phyloP scores from a whole-genome alignment of 306 rosid species.

The Vigna radiata region DNA sequence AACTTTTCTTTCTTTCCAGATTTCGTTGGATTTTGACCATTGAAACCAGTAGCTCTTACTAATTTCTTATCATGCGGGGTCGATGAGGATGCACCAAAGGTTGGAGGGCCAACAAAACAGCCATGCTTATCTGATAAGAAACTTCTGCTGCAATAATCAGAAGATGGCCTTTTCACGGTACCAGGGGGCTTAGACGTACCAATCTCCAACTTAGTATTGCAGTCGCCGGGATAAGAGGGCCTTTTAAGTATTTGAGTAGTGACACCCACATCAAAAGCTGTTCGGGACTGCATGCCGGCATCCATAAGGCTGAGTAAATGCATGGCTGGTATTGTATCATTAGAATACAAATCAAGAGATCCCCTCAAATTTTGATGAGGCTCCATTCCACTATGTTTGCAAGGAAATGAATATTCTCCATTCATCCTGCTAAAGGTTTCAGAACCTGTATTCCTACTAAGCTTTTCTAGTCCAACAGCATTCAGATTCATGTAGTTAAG shows the following conservation, averaged over 20 bases:
- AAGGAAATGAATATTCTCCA: slow-evolving; percentile 63
- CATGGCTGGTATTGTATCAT: slow-evolving; percentile 96
- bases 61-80: slow-evolving; percentile 54
- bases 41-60: slow-evolving; percentile 47
- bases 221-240: slow-evolving; percentile 61
- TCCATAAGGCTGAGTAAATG: slow-evolving; percentile 99
- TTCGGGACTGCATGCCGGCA: slow-evolving; percentile 78
- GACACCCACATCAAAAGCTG: slow-evolving; percentile 62
- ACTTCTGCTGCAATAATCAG: slow-evolving; percentile 54
- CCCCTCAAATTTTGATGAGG: slow-evolving; percentile 63
- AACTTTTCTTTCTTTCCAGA: slow-evolving; percentile 64
- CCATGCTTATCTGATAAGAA: slow-evolving; percentile 63
- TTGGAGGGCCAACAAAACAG: slow-evolving; percentile 57
- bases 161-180: slow-evolving; percentile 51
- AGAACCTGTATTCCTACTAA: slow-evolving; percentile 54
- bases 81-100: slow-evolving; percentile 65
- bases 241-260: slow-evolving; percentile 62
- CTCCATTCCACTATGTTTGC: slow-evolving; percentile 63
- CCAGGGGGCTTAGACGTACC: slow-evolving; percentile 61
- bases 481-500: slow-evolving; percentile 58
- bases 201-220: slow-evolving; percentile 58
- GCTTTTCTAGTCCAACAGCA: slow-evolving; percentile 60
- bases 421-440: slow-evolving; percentile 62
- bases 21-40: slow-evolving; percentile 55
- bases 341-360: slow-evolving; percentile 79